phyloP scores from a whole-genome alignment of 176 grass and related monocot genomes.

The Rhynchospora breviuscula region DNA sequence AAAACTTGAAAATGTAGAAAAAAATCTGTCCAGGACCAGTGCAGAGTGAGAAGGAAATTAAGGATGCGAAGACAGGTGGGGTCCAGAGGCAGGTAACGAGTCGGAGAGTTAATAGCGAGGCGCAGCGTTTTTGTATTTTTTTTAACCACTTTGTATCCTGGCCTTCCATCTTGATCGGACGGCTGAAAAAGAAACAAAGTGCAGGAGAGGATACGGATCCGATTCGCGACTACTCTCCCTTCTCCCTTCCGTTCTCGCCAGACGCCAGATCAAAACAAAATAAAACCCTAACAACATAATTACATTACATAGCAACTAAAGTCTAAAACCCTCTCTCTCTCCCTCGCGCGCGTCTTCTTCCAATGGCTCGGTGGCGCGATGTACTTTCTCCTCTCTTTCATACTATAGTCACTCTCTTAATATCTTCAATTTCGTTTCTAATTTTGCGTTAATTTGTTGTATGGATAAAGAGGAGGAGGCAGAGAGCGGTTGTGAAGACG shows the following conservation, averaged over 20 bases:
- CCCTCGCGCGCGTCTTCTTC: background rate
- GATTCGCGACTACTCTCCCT: too few relatives aligned
- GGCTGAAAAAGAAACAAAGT: too few relatives aligned
- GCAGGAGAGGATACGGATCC: too few relatives aligned
- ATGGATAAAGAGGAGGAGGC: conserved; percentile 18
- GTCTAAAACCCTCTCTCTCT: background rate
- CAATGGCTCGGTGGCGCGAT: conserved; percentile 32
- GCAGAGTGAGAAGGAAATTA: too few relatives aligned
- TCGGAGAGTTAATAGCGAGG: too few relatives aligned
- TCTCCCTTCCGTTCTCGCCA: background rate
- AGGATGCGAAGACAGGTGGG: too few relatives aligned
- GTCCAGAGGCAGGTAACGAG: too few relatives aligned
- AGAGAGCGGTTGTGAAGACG: conserved; percentile 24
- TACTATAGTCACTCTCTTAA: background rate
- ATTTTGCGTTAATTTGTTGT: background rate
- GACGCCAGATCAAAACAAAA: background rate
- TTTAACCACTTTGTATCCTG: too few relatives aligned
- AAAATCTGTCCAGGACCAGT: too few relatives aligned
- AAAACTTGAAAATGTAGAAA: too few relatives aligned
- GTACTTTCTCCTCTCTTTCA: background rate
- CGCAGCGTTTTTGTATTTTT: too few relatives aligned
- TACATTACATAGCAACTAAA: background rate
- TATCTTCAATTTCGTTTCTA: background rate
- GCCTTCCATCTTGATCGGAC: too few relatives aligned
- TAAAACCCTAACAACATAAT: background rate